A percentile compares a stretch with the other conserved stretches of the same genome.
phyloP scores from a whole-genome alignment of 1,284 basidiomycete genomes.

The Lentinula novae-zelandiae region DNA sequence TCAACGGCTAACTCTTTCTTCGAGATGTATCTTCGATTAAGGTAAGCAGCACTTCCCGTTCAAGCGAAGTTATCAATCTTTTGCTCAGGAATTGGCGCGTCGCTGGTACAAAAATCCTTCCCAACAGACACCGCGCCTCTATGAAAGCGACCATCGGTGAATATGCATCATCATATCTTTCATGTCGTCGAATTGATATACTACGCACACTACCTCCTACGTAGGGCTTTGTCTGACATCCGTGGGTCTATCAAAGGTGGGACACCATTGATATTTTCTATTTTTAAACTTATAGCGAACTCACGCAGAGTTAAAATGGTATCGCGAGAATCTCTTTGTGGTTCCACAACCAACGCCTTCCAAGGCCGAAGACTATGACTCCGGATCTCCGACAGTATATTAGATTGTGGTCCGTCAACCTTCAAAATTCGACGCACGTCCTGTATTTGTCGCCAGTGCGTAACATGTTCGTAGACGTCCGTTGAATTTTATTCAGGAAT shows the following conservation, averaged over 20 bases:
- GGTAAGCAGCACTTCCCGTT: constrained; percentile 30
- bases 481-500: neutral
- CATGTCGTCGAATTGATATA: constrained; percentile 4
- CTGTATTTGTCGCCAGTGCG: neutral
- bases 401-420: neutral
- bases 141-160: constrained; percentile 49
- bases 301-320: constrained; percentile 56
- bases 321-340: constrained; percentile 55
- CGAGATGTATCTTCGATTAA: constrained; percentile 81
- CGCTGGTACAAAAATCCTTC: constrained; percentile 61
- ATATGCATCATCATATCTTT: constrained; percentile 4
- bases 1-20: constrained; percentile 12
- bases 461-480: neutral
- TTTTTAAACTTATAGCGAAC: neutral
- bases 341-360: constrained; percentile 18
- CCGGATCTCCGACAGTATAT: neutral
- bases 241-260: constrained; percentile 68
- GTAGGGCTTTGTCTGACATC: constrained; percentile 78
- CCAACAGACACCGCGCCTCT: constrained; percentile 22
- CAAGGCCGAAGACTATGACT: too few relatives aligned
- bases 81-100: constrained; percentile 59
- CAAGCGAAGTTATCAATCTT: constrained; percentile 2
- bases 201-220: constrained; percentile 1
- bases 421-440: neutral
- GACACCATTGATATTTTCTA: neutral